Evolutionary conservation across 2,329 filamentous ascomycete genomes (phyloP), one percentile per base, ranked within the genome.

Genomic region (Xylariales sp.): DNA sequence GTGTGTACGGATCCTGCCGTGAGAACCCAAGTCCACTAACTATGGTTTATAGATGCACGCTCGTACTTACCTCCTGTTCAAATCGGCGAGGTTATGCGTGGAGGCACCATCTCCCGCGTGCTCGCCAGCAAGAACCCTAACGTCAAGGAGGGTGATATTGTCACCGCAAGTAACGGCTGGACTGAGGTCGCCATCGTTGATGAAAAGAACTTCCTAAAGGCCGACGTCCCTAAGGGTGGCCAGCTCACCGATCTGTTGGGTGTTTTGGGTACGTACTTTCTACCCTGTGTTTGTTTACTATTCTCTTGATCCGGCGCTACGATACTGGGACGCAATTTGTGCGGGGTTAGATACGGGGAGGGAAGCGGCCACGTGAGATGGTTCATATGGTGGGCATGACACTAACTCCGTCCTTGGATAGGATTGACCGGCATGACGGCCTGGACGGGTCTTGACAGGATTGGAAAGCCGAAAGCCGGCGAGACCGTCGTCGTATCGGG

Each of bases 401-500:
- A 55, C 67, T 70, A n/a, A 70, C 52, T 5, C 43, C 28, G 49
- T 10, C 12, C 7, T 48, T 32, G 9, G 10, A 54, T 16, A 77
- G 75, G 92, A 12, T 81, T 89, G 78, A 93, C 91, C 0, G 90
- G 90, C 2, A 73, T 94, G 69, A 94, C 92, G 0, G 92, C 92
- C 1, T 94, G 93, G 80, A 91, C 92, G 70, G 92, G 92, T 23
- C 87, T 94, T 76, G 78, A 87, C 36, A 86, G 91, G 63, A 86
- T 94, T 53, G 92, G 88, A 2, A 81, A 90, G 63, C 87, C 91
- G 48, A 88, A 90, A 78, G 78, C 85, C 2, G 91, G 91, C 4
- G 91, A 94, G 71, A 89, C 91, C 3, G 91, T 95, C 1, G 91
- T 94, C 7, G 90, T 95, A 0, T 91, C 89, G 8, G 92, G 91